Conservation (phyloP, 73 alveolate species). For the Tetrahymena thermophila region DNA sequence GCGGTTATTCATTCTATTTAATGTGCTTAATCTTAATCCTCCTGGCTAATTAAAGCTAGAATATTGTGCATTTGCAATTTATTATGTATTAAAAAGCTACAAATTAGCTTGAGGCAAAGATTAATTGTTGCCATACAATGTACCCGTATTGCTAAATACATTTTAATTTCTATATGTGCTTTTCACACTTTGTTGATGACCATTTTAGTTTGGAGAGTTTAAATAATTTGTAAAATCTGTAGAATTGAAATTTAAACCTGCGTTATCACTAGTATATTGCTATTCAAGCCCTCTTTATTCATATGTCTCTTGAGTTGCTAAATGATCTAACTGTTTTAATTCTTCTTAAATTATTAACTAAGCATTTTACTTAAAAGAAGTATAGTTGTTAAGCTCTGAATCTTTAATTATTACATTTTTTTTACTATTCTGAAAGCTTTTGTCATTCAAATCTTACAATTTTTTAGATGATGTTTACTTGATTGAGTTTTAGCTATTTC, state of each 20-base stretch:
- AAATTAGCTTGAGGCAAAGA: not conserved
- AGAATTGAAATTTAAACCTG: not conserved
- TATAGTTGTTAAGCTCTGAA: not conserved
- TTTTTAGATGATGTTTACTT: not conserved
- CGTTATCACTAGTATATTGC: not conserved
- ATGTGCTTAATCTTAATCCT: not conserved
- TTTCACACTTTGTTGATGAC: not conserved
- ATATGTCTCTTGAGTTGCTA: not conserved
- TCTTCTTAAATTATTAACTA: not conserved
- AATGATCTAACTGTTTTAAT: not conserved
- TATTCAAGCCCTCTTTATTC: not conserved
- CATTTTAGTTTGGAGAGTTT: not conserved
- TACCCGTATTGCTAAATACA: not conserved
- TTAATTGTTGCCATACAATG: not conserved
- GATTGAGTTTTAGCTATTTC: not conserved
- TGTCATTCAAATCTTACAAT: not conserved
- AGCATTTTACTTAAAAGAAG: not conserved
- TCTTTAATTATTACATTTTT: not conserved
- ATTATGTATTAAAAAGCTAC: not conserved
- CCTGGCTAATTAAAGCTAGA: not conserved
- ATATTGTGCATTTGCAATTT: not conserved
- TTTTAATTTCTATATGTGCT: not conserved
- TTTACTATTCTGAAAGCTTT: not conserved
- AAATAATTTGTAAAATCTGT: not conserved
- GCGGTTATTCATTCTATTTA: not conserved